phyloP scores from a whole-genome alignment of 805 yeast genomes.

The Saccharomycopsis sp. region DNA sequence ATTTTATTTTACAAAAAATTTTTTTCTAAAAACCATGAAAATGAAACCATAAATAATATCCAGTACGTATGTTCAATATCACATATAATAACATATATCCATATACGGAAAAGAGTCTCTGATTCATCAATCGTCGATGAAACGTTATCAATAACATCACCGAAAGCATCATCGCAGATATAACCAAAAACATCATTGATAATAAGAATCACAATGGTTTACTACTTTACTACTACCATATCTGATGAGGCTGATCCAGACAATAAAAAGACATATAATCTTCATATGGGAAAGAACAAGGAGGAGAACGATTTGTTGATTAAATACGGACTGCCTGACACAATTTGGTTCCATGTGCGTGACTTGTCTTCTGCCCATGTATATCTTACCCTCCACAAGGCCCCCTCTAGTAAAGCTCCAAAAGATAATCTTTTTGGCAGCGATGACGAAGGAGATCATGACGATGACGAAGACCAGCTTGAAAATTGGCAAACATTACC shows the following conservation, averaged over 20 bases:
- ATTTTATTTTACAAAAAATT: no score
- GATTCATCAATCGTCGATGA: no score
- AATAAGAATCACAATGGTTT: conserved; percentile 33
- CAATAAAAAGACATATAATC: conserved; percentile 27
- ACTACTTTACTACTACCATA: conserved; percentile 30
- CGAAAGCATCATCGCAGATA: no score
- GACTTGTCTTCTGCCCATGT: conserved; percentile 73
- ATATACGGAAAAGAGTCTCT: no score
- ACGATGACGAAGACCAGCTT: not conserved
- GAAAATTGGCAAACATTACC: not conserved
- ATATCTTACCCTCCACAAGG: conserved; percentile 46
- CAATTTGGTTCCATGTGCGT: conserved; percentile 80
- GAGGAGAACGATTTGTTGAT: conserved; percentile 59
- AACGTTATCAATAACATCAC: no score
- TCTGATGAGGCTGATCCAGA: not conserved
- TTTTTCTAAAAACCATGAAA: no score
- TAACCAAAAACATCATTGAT: not conserved
- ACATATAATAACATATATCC: no score
- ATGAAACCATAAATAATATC: no score
- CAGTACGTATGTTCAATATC: no score
- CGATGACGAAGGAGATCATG: not conserved
- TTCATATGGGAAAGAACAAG: conserved; percentile 72
- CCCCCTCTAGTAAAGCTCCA: conserved; percentile 8
- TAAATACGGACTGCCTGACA: conserved; percentile 56
- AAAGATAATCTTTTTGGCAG: not conserved